Percentiles rank a stretch among this genome's conserved stretches.
phyloP scores from a whole-genome alignment of 1,284 basidiomycete genomes.

The Marasmius sp. region DNA sequence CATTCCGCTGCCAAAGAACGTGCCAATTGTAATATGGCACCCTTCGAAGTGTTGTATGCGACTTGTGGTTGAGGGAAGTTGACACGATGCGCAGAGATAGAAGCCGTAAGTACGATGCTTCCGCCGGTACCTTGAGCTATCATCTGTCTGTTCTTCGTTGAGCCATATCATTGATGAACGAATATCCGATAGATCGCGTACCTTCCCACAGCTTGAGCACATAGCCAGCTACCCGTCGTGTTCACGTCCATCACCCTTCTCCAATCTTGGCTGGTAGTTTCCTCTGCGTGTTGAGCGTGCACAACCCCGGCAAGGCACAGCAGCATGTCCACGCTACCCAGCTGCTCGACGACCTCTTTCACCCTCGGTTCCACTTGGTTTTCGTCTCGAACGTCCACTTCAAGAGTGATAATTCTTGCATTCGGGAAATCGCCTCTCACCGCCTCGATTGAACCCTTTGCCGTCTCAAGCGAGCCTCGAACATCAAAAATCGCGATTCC shows the following conservation, averaged over 20 bases:
- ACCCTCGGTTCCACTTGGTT: slow-evolving; percentile 28
- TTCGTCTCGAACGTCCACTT: slow-evolving; percentile 38
- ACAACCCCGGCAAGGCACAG: slow-evolving; percentile 44
- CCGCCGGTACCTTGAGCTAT: slow-evolving; percentile 37
- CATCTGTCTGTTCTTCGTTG: slow-evolving; percentile 32
- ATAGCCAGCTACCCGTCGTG: slow-evolving; percentile 42
- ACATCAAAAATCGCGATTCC: slow-evolving; percentile 41
- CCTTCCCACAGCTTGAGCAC: slow-evolving; percentile 40
- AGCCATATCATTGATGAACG: background rate
- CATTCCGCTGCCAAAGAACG: slow-evolving; percentile 23
- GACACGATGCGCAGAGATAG: slow-evolving; percentile 39
- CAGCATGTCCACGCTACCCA: slow-evolving; percentile 36
- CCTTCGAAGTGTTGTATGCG: slow-evolving; percentile 35
- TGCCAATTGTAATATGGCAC: slow-evolving; percentile 29
- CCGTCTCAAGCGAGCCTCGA: slow-evolving; percentile 18
- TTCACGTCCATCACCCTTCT: slow-evolving; percentile 38
- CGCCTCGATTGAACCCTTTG: slow-evolving; percentile 21
- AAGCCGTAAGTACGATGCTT: slow-evolving; percentile 41
- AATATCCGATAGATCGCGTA: slow-evolving; percentile 16
- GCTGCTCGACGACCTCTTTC: slow-evolving; percentile 23
- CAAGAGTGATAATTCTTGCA: slow-evolving; percentile 29
- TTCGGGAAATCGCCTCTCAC: slow-evolving; percentile 33
- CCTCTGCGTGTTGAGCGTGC: slow-evolving; percentile 28
- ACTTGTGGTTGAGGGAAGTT: slow-evolving; percentile 42
- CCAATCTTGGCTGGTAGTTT: slow-evolving; percentile 33